phyloP scores from a whole-genome alignment of 1,139 yeast genomes.

The Kluyveromyces sp. region DNA sequence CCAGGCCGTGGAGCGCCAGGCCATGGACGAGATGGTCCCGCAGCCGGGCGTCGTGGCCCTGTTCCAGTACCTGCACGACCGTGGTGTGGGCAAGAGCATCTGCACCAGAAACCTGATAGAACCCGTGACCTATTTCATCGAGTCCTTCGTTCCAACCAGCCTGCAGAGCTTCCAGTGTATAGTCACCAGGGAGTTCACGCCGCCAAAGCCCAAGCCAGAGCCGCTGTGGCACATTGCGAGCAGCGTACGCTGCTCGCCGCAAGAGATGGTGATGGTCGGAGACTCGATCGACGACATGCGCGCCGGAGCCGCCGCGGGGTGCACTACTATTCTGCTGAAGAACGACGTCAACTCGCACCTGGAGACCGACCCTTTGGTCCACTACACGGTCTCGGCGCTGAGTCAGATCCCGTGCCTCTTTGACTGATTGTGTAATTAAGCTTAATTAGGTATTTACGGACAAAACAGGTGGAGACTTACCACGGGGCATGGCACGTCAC shows the following conservation, averaged over 20 bases:
- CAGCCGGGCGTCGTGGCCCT: constrained; percentile 39
- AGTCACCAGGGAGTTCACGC: constrained; percentile 52
- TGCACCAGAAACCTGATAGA: constrained; percentile 52
- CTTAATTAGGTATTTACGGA: too few species aligned
- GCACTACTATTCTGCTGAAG: constrained; percentile 44
- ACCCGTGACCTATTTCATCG: constrained; percentile 42
- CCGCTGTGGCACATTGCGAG: constrained; percentile 49
- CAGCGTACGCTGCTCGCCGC: constrained; percentile 39
- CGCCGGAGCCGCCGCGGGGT: constrained; percentile 54
- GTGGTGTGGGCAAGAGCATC: constrained; percentile 42
- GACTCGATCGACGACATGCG: constrained; percentile 60
- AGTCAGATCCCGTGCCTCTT: constrained; percentile 38
- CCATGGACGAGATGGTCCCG: constrained; percentile 52
- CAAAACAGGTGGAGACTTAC: too few species aligned
- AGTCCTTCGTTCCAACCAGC: constrained; percentile 37
- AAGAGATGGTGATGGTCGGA: constrained; percentile 56
- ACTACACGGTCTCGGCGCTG: constrained; percentile 37
- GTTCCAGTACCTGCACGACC: constrained; percentile 31
- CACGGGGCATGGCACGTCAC: too few species aligned
- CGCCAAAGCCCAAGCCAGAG: constrained; percentile 59
- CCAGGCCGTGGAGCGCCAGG: constrained; percentile 45
- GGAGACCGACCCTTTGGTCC: constrained; percentile 35
- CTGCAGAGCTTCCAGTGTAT: constrained; percentile 40
- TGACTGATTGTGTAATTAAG: too few species aligned
- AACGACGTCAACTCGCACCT: constrained; percentile 42